Percentiles rank a stretch among this genome's conserved stretches.
Evolutionary conservation across 2,329 filamentous ascomycete species (phyloP).

Genomic region (Cadophora gregata): DNA sequence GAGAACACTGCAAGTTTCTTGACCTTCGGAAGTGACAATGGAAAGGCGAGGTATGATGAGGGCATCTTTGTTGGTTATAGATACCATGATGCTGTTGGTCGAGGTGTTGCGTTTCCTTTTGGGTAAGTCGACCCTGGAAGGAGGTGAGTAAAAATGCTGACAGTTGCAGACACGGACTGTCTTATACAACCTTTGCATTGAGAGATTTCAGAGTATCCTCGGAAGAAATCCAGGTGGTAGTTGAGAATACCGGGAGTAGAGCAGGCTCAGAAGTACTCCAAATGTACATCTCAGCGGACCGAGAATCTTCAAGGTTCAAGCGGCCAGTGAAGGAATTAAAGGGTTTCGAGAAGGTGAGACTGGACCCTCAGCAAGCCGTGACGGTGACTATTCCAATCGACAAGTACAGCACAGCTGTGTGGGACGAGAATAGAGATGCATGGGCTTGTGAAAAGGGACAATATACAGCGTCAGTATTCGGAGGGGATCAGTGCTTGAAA

Average conservation of each 20-base stretch:
- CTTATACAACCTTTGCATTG: constrained; percentile 62
- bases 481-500: constrained; percentile 50
- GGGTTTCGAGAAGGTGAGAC: constrained; percentile 8
- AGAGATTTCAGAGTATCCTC: constrained; percentile 50
- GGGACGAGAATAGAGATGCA: constrained; percentile 10
- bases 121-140: constrained; percentile 49
- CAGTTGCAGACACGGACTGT: constrained; percentile 63
- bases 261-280: constrained; percentile 43
- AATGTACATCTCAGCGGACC: constrained; percentile 38
- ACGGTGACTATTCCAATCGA: constrained; percentile 2
- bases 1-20: constrained; percentile 64
- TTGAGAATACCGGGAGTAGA: constrained; percentile 40
- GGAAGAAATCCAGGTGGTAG: background rate
- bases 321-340: constrained; percentile 6
- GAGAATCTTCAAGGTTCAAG: background rate
- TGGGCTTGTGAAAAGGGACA: constrained; percentile 58
- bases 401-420: constrained; percentile 7
- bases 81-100: constrained; percentile 68
- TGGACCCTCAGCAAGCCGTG: background rate
- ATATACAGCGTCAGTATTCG: constrained; percentile 66
- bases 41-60: constrained; percentile 65
- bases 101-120: constrained; percentile 69
- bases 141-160: background rate
- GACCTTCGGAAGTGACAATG: constrained; percentile 51
- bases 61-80: constrained; percentile 62